phyloP scores from a whole-genome alignment of 148 eudicot genomes.

The Diospyros lotus region DNA sequence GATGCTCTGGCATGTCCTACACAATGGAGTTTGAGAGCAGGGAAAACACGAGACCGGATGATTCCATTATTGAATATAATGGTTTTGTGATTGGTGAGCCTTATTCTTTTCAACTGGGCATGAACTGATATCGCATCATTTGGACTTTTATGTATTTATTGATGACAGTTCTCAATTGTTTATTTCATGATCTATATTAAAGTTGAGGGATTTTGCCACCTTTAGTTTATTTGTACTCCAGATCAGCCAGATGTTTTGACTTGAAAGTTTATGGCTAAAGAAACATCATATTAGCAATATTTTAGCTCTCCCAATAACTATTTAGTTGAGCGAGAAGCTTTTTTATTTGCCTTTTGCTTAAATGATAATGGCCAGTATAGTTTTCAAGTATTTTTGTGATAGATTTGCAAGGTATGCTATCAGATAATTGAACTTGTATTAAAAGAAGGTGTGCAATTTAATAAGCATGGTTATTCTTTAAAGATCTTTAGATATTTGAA shows the following conservation, averaged over 20 bases:
- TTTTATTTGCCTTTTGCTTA: neutral
- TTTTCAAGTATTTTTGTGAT: neutral
- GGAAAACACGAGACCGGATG: conserved; percentile 72
- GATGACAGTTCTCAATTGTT: neutral
- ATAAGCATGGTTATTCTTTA: neutral
- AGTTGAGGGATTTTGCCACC: neutral
- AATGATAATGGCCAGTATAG: neutral
- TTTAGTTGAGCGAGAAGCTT: neutral
- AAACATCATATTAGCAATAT: neutral
- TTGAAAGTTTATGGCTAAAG: neutral
- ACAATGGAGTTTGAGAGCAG: conserved; percentile 93
- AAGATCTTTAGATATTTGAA: neutral
- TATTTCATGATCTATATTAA: neutral
- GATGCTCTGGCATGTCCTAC: conserved; percentile 98
- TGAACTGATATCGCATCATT: neutral
- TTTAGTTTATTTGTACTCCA: neutral
- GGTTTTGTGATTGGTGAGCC: conserved; percentile 83
- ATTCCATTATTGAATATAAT: conserved; percentile 69
- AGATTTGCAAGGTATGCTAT: neutral
- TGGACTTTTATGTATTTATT: neutral
- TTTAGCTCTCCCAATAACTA: neutral
- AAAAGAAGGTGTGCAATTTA: too few relatives aligned
- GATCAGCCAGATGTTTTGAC: neutral
- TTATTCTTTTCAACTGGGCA: conserved; percentile 1
- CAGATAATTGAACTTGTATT: neutral